Conservation (phyloP, 345 rosid species). For the Murraya paniculata region DNA sequence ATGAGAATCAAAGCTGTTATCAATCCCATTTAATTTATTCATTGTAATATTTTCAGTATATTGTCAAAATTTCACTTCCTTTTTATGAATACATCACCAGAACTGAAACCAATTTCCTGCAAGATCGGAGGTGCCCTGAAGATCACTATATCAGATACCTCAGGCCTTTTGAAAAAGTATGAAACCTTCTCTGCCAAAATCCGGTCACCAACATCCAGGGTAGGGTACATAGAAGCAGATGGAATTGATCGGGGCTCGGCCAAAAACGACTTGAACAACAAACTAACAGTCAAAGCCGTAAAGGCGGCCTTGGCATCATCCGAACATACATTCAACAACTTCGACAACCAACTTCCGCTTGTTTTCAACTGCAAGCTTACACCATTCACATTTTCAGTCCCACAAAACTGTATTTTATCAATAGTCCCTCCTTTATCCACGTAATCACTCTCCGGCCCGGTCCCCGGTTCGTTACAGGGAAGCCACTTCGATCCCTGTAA, state of each 20-base stretch:
- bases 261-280: constrained; percentile 68
- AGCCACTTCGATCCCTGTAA: constrained; percentile 77
- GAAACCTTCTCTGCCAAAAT: constrained; percentile 93
- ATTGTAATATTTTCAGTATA: too few species aligned
- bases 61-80: too few species aligned
- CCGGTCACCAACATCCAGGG: constrained; percentile 83
- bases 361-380: constrained; percentile 35
- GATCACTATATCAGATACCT: constrained; percentile 75
- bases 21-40: too few species aligned
- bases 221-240: constrained; percentile 79
- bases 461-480: constrained; percentile 49
- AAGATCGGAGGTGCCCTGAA: constrained; percentile 83
- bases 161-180: constrained; percentile 74
- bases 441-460: constrained; percentile 32
- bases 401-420: constrained; percentile 10
- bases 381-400: neutral
- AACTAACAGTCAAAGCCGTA: constrained; percentile 72
- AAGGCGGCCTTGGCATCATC: constrained; percentile 89
- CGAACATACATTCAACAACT: constrained; percentile 47
- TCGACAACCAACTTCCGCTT: constrained; percentile 60
- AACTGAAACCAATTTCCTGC: constrained; percentile 66
- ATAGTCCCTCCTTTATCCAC: constrained; percentile 45
- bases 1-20: constrained; percentile 88
- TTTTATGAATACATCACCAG: constrained; percentile 74
- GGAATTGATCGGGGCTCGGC: constrained; percentile 92